Evolutionary conservation across 2,329 filamentous ascomycete genomes (phyloP), one percentile per base, ranked within the genome.

Genomic region (Penicillium sclerotiorum): DNA sequence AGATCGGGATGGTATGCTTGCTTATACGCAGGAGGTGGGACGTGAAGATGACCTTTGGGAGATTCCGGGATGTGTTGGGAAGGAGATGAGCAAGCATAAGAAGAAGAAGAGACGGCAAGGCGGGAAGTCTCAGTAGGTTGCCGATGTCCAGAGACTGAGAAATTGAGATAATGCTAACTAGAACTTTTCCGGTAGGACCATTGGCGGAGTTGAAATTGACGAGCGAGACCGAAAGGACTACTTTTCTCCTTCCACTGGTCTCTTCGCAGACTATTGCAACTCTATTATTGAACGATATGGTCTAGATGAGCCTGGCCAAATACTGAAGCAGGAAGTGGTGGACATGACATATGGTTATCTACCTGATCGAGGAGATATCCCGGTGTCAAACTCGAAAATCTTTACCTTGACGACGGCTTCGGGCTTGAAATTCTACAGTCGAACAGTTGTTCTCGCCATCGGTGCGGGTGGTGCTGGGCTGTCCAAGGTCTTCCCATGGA

Each of bases 61-160:
- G 69, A 86, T 93, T 40, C 74, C 79, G 0, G 85, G 86, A 2
- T 90, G 88, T 55, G 88, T 91, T 0, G 89, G 89, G 0, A 90
- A 87, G 61, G 88, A 91, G 62, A 69, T 91, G 49, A 91, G 87
- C 73, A 93, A 93, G 72, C 87, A 93, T 67, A 80, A 82, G 50
- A 76, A 73, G 66, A 87, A 86, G 74, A 90, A 90, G 76, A 86
- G 84, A 73, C 88, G 89, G 73, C 82, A 84, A 67, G 70, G 55
- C 59, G 71, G 51, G 70, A 57, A 73, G 73, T 64, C 77, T 76
- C 77, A 77, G 70, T 61, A 30, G 45, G 55, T 58, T 13, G 4
- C 11, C 21, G 5, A 18, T 42, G 2, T 23, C 11, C 8, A n/a
- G 18, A 21, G 21, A 22, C 36, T 13, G 15, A 4, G 15, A n/a